Conservation (phyloP, 2,329 filamentous ascomycete genomes). For the Aspergillus candidus region DNA sequence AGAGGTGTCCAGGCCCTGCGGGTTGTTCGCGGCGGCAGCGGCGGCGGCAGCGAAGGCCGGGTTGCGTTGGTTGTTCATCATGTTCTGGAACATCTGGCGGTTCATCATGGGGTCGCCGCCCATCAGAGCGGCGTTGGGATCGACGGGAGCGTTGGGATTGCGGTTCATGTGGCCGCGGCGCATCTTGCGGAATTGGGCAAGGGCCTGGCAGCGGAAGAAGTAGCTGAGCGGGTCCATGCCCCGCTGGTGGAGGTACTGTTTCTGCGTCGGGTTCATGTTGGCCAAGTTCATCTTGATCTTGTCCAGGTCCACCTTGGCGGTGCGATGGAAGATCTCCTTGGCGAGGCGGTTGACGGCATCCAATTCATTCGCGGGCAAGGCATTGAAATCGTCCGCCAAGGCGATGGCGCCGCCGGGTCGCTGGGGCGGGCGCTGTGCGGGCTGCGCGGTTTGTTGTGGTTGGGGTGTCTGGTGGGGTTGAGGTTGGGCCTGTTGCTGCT, state of each 20-base stretch:
- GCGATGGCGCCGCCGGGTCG: slow-evolving; percentile 22
- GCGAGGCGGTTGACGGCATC: slow-evolving; percentile 43
- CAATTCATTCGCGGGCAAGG: slow-evolving; percentile 36
- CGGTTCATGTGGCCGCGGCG: slow-evolving; percentile 29
- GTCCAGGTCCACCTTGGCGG: slow-evolving; percentile 41
- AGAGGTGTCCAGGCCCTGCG: slow-evolving; percentile 31
- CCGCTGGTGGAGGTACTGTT: slow-evolving; percentile 40
- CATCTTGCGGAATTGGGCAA: slow-evolving; percentile 36
- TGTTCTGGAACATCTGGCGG: slow-evolving; percentile 37
- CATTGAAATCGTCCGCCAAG: slow-evolving; percentile 30
- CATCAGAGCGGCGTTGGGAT: slow-evolving; percentile 30
- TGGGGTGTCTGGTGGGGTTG: slow-evolving; percentile 17
- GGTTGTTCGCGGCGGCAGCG: slow-evolving; percentile 11
- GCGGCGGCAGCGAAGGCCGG: slow-evolving; percentile 25
- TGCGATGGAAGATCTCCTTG: slow-evolving; percentile 42
- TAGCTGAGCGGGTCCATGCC: slow-evolving; percentile 47
- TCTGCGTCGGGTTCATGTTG: slow-evolving; percentile 43
- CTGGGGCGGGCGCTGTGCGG: slow-evolving; percentile 26
- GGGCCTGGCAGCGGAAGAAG: slow-evolving; percentile 46
- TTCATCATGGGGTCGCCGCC: slow-evolving; percentile 32
- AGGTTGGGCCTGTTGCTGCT: slow-evolving; percentile 18
- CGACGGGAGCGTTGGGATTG: slow-evolving; percentile 22
- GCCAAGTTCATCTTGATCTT: slow-evolving; percentile 44
- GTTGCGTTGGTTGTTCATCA: slow-evolving; percentile 37
- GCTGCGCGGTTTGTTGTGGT: slow-evolving; percentile 23